Percentiles rank a stretch among this genome's conserved stretches.
phyloP scores from a whole-genome alignment of 208 protist genomes.

The Trypanosomatidae sp. region DNA sequence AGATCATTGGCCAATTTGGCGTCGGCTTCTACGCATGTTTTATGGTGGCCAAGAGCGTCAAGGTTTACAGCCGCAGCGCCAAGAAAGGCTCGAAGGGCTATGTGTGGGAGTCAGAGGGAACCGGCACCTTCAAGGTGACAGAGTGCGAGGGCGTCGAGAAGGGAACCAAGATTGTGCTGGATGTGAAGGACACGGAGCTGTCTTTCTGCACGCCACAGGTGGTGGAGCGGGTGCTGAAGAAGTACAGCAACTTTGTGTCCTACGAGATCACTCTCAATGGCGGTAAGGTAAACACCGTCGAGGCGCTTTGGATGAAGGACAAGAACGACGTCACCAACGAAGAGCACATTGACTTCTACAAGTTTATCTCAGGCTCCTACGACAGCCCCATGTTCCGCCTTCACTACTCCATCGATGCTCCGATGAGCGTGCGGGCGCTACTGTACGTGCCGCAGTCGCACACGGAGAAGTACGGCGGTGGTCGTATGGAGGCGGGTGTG shows the following conservation, averaged over 20 bases:
- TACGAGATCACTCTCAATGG: constrained; percentile 97
- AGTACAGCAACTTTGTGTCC: constrained; percentile 98
- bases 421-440: constrained; percentile 93
- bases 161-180: constrained; percentile 97
- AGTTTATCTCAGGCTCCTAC: constrained; percentile 94
- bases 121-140: constrained; percentile 92
- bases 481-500: constrained; percentile 94
- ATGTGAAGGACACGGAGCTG: constrained; percentile 93
- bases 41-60: constrained; percentile 97
- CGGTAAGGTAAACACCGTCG: constrained; percentile 94
- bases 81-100: constrained; percentile 92
- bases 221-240: constrained; percentile 95
- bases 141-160: constrained; percentile 95
- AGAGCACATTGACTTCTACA: constrained; percentile 97
- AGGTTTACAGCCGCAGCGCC: constrained; percentile 90
- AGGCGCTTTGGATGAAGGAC: constrained; percentile 97
- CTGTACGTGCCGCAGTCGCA: constrained; percentile 97
- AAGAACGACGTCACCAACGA: constrained; percentile 93
- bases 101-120: constrained; percentile 94
- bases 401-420: constrained; percentile 96
- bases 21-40: constrained; percentile 98
- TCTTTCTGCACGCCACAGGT: constrained; percentile 94
- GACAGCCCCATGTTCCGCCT: constrained; percentile 94
- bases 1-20: constrained; percentile 97
- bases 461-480: constrained; percentile 97